phyloP scores from a whole-genome alignment of 2,329 filamentous ascomycete species.

The Xylaria sp. region DNA sequence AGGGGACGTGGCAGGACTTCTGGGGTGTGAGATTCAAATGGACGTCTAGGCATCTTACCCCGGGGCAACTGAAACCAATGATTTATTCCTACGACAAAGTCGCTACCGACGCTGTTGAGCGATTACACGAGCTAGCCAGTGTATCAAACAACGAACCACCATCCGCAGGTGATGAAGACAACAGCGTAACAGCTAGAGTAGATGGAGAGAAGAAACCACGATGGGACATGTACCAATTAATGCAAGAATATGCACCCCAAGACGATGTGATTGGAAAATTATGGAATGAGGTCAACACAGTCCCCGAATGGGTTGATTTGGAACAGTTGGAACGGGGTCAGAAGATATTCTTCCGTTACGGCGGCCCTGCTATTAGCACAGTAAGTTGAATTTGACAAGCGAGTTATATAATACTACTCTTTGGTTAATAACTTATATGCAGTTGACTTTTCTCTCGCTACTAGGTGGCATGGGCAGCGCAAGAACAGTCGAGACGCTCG shows the following conservation, averaged over 20 bases:
- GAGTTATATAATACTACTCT: neutral
- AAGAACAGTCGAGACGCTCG: slow-evolving; percentile 74
- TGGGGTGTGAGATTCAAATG: slow-evolving; percentile 75
- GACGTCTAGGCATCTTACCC: slow-evolving; percentile 67
- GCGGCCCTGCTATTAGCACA: slow-evolving; percentile 67
- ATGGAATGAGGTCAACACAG: slow-evolving; percentile 69
- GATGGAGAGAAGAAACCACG: slow-evolving; percentile 41
- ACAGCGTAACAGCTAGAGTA: slow-evolving; percentile 27
- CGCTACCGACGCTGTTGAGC: slow-evolving; percentile 68
- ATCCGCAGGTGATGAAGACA: slow-evolving; percentile 34
- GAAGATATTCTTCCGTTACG: slow-evolving; percentile 79
- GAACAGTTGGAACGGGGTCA: slow-evolving; percentile 75
- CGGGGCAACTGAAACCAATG: slow-evolving; percentile 63
- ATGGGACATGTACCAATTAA: slow-evolving; percentile 67
- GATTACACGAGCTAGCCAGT: slow-evolving; percentile 66
- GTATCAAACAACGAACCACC: slow-evolving; percentile 35
- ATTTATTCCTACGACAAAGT: slow-evolving; percentile 72
- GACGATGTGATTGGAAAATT: slow-evolving; percentile 62
- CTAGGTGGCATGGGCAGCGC: slow-evolving; percentile 75
- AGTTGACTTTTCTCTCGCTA: slow-evolving; percentile 62
- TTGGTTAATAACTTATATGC: neutral
- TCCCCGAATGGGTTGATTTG: slow-evolving; percentile 81
- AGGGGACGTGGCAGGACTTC: slow-evolving; percentile 32
- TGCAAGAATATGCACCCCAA: slow-evolving; percentile 61
- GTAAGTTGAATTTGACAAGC: slow-evolving; percentile 40